A percentile compares a stretch with the other conserved stretches of the same genome.
These are phyloP conservation scores for Paramecium biaurelia DNA, from an alignment of 73 alveolate genomes.

Conservation along the genomic window DNA sequence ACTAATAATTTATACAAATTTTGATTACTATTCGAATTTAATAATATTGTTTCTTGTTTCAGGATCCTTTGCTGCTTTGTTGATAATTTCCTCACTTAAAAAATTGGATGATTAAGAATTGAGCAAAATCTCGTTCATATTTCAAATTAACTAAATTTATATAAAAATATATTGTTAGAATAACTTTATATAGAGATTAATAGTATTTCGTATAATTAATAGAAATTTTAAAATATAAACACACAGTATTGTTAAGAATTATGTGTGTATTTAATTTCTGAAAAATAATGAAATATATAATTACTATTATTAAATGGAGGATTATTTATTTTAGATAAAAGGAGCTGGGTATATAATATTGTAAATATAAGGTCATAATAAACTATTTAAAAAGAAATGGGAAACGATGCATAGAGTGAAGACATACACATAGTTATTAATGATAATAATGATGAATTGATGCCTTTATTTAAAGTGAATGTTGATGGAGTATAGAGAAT, in stretches of 20 bases:
- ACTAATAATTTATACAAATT: neutral
- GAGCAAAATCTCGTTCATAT: neutral
- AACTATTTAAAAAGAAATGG: neutral
- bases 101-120: neutral
- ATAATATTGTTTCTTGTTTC: slow-evolving; percentile 6
- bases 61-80: neutral
- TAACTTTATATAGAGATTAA: neutral
- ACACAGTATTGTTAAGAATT: neutral
- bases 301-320: neutral
- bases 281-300: neutral
- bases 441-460: neutral
- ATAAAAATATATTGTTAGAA: neutral
- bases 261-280: neutral
- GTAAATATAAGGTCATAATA: neutral
- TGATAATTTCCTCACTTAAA: slow-evolving; percentile 10
- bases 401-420: neutral
- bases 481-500: slow-evolving; percentile 32
- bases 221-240: neutral
- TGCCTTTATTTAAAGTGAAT: slow-evolving; percentile 9
- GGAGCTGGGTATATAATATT: neutral
- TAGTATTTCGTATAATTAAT: neutral
- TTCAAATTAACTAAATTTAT: neutral
- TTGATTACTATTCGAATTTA: slow-evolving; percentile 21
- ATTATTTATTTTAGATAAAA: neutral
- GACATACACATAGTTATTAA: neutral